These are phyloP conservation scores for Calonectria fujianensis DNA, from an alignment of 2,329 filamentous ascomycete genomes.

Conservation along the genomic window DNA sequence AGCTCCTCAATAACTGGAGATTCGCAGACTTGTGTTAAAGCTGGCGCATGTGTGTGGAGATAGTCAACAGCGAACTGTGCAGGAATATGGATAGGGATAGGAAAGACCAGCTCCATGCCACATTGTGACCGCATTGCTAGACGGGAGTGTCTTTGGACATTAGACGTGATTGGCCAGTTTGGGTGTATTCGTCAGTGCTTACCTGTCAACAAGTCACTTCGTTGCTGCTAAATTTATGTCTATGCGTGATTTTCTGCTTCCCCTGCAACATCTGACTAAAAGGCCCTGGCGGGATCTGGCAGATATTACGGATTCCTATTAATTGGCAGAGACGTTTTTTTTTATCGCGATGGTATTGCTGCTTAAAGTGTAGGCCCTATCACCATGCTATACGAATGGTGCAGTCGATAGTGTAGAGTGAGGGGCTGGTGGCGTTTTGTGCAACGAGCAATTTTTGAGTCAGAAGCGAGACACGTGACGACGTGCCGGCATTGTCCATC, in stretches of 20 bases:
- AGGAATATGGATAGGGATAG: slow-evolving; percentile 18
- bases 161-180: not conserved
- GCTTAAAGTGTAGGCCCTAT: not conserved
- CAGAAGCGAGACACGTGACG: not conserved
- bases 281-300: not conserved
- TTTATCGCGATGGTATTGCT: not conserved
- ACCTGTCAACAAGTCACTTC: not conserved
- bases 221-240: slow-evolving; percentile 11
- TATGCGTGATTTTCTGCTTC: slow-evolving; percentile 14
- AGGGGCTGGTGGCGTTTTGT: slow-evolving; percentile 6
- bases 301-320: not conserved
- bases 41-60: slow-evolving; percentile 6
- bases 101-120: not conserved
- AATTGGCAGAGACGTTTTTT: not conserved
- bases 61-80: slow-evolving; percentile 12
- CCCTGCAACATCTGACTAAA: not conserved
- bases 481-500: not conserved
- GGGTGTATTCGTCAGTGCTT: not conserved
- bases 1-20: not conserved
- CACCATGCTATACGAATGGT: slow-evolving; percentile 6
- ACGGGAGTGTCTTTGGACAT: not conserved
- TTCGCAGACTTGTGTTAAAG: slow-evolving; percentile 19
- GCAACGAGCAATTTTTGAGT: not conserved
- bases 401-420: slow-evolving; percentile 22
- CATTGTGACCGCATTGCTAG: slow-evolving; percentile 23